Conservation (phyloP, 192 early-diverging fungal species). For the Backusella circina region DNA sequence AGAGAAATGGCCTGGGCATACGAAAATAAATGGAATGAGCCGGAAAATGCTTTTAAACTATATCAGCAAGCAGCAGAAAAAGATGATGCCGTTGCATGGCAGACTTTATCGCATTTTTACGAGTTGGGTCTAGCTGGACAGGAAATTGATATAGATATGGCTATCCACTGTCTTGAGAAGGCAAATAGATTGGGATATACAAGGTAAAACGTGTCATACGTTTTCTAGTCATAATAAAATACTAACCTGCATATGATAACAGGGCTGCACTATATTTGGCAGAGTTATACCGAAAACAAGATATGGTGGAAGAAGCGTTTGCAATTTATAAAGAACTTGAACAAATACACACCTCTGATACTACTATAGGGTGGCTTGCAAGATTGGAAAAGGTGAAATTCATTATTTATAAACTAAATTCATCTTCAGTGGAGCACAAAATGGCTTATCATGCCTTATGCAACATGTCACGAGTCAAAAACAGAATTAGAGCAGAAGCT, state of each 20-base stretch:
- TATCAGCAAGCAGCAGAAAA: conserved; percentile 34
- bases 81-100: conserved; percentile 24
- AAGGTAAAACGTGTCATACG: conserved; percentile 11
- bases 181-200: conserved; percentile 23
- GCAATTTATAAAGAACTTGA: neutral
- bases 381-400: neutral
- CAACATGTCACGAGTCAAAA: neutral
- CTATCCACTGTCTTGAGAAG: conserved; percentile 25
- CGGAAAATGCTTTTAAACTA: conserved; percentile 15
- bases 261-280: conserved; percentile 21
- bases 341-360: neutral
- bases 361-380: neutral
- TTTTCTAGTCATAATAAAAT: neutral
- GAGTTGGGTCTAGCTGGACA: conserved; percentile 35
- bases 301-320: conserved; percentile 11
- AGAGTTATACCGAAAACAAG: conserved; percentile 12
- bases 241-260: neutral
- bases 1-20: conserved; percentile 32
- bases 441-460: neutral
- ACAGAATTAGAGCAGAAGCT: neutral
- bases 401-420: neutral
- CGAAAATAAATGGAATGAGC: conserved; percentile 9
- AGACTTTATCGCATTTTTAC: conserved; percentile 27
- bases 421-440: neutral
- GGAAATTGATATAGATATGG: conserved; percentile 20